Conservation (phyloP, 139 green algal species). For the Pseudopediastrum boryanum region DNA sequence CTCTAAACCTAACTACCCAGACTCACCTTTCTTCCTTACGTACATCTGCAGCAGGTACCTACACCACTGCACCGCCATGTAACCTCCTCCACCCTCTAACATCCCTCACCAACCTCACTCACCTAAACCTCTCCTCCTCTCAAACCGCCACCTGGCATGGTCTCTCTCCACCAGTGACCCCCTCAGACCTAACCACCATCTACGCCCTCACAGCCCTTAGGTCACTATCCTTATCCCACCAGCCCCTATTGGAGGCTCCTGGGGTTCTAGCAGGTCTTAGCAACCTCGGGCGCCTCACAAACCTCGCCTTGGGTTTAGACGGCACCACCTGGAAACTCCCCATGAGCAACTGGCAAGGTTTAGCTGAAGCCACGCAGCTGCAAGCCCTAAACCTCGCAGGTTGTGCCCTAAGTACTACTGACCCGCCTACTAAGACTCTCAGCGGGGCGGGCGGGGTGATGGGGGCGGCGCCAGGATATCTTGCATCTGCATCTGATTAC, state of each 20-base stretch:
- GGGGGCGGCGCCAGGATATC: neutral
- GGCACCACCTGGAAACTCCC: neutral
- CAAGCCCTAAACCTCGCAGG: neutral
- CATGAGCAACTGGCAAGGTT: neutral
- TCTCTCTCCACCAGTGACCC: neutral
- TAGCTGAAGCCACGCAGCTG: neutral
- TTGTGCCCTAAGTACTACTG: neutral
- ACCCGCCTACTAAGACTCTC: neutral
- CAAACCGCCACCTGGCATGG: neutral
- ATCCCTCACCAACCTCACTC: neutral
- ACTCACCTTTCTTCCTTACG: too few species aligned
- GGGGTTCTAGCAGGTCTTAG: neutral
- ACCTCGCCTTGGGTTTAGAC: neutral
- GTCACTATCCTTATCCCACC: neutral
- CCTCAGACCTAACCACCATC: neutral
- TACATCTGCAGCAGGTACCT: too few species aligned
- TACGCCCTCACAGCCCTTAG: neutral
- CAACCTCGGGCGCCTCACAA: neutral
- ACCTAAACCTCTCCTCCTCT: neutral
- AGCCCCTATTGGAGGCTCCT: neutral
- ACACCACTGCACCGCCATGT: too few species aligned
- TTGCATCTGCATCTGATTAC: neutral
- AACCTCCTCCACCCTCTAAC: neutral
- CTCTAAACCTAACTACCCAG: too few species aligned
- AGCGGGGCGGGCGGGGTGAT: neutral